Base-by-base conservation (phyloP, 495 filamentous ascomycete species). In the Aspergillus carlsbadensis region DNA sequence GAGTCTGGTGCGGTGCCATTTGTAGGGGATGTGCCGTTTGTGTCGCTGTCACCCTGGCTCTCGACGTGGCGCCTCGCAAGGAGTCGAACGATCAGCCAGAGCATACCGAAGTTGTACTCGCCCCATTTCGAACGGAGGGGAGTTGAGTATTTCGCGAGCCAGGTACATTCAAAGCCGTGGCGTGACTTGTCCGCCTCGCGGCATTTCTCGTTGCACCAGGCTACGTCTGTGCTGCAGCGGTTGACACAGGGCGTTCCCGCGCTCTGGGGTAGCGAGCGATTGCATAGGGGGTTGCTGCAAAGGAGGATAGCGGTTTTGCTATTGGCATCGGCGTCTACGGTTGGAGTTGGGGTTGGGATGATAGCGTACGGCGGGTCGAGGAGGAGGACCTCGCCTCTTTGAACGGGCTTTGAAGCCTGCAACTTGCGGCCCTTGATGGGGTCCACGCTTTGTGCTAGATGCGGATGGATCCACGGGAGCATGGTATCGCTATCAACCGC, bases 101-200 rank as follows among this genome's bases (percentile, higher is more conserved):
- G 20, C 72, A 75, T 72, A 11, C 72, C 70, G 34, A 75, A 75
- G 15, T 67, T 62, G 54, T 73, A 75, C 54, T 73, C 70, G 37
- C 69, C 63, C 54, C 68, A 54, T 67, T 75, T 75, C 2, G 59
- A 17, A 8, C 67, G 68, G 2, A 75, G 65, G 3, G 68, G 41
- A 0, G 17, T 46, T 0, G 66, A 52, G 46, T 70, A 72, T 36
- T 60, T 56, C 51, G 70, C 63, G 10, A 75, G 59, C 72, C 72
- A 75, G 14, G 48, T 61, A 17, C 72, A 75, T 59, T 75, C 72
- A 34, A 75, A 71, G 0, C 20, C 62, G 56, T 75, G 72, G 1
- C 70, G 68, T 7, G 40, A 7, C 40, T 52, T 37, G 47, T 73
- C 70, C 6, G 58, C 44, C 1, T 59, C 54, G 21, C 47, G 61